Evolutionary conservation across 2,329 filamentous ascomycete species (phyloP).

Genomic region (Beauveria rudraprayagi): DNA sequence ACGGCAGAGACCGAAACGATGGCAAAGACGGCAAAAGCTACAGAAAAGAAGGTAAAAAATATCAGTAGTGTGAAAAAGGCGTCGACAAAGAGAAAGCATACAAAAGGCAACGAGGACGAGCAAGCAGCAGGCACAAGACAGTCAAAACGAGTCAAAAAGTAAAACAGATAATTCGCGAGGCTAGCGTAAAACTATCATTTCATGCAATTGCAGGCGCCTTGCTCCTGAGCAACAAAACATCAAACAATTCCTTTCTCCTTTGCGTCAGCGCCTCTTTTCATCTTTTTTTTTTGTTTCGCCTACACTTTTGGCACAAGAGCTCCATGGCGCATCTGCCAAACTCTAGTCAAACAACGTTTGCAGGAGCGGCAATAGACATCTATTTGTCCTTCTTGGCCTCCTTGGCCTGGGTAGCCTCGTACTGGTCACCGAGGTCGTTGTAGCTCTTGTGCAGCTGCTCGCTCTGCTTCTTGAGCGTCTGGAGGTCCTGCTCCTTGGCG

Average conservation of each 20-base stretch:
- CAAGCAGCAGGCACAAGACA: not conserved
- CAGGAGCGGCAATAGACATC: not conserved
- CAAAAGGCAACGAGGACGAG: not conserved
- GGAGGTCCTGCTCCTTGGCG: constrained; percentile 74
- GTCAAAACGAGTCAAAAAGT: constrained; percentile 10
- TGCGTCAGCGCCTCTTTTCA: not conserved
- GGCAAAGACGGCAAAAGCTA: not conserved
- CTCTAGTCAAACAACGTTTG: not conserved
- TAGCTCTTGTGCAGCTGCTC: constrained; percentile 80
- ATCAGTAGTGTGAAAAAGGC: not conserved
- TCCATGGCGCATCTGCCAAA: not conserved
- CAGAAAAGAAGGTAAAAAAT: not conserved
- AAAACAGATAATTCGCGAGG: not conserved
- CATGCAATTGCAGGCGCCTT: not conserved
- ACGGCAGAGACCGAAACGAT: constrained; percentile 6
- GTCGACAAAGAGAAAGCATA: not conserved
- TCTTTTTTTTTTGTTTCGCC: not conserved
- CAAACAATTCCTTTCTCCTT: not conserved
- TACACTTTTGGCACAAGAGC: too few species aligned
- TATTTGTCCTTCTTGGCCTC: constrained; percentile 53
- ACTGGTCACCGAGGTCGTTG: constrained; percentile 75
- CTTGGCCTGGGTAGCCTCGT: constrained; percentile 48
- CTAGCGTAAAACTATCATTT: constrained; percentile 6
- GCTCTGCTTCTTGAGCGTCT: constrained; percentile 86
- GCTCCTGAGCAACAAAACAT: not conserved